Conservation (phyloP, 179 eudicot species). For the Pouteria campechiana region DNA sequence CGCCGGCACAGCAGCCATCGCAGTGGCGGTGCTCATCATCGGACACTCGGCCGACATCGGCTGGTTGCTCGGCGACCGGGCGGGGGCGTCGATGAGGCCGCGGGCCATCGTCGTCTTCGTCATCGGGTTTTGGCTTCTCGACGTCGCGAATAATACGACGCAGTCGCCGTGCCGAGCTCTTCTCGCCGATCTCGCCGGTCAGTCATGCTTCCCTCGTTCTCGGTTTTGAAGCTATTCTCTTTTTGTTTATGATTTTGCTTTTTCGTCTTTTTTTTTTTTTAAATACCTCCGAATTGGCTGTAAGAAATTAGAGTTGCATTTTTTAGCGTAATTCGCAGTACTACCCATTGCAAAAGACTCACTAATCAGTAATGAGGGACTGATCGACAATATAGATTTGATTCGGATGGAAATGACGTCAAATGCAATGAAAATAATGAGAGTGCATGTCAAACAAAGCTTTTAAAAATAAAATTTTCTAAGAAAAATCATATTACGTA, state of each 20-base stretch:
- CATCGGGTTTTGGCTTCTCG: slow-evolving; percentile 88
- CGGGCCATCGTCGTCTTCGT: slow-evolving; percentile 67
- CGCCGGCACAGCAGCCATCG: slow-evolving; percentile 36
- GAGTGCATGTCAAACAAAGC: too few relatives aligned
- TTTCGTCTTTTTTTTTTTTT: background rate
- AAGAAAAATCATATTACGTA: too few relatives aligned
- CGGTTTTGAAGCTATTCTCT: background rate
- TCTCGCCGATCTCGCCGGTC: slow-evolving; percentile 77
- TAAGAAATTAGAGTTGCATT: too few relatives aligned
- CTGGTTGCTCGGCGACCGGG: slow-evolving; percentile 51
- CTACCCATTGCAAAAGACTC: too few relatives aligned
- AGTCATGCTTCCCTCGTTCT: too few relatives aligned
- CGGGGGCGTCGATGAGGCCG: slow-evolving; percentile 20
- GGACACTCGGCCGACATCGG: slow-evolving; percentile 90
- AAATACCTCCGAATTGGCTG: too few relatives aligned
- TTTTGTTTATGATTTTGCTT: background rate
- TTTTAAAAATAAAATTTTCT: too few relatives aligned
- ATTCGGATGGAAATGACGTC: too few relatives aligned
- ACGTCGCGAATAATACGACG: slow-evolving; percentile 89
- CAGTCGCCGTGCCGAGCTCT: slow-evolving; percentile 76
- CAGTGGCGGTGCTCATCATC: slow-evolving; percentile 33
- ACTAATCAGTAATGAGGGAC: too few relatives aligned
- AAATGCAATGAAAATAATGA: too few relatives aligned
- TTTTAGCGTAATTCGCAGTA: too few relatives aligned
- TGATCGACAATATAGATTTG: too few relatives aligned